Base-by-base conservation (phyloP, 1,284 basidiomycete genomes). In the Fomitopsis pinicola region DNA sequence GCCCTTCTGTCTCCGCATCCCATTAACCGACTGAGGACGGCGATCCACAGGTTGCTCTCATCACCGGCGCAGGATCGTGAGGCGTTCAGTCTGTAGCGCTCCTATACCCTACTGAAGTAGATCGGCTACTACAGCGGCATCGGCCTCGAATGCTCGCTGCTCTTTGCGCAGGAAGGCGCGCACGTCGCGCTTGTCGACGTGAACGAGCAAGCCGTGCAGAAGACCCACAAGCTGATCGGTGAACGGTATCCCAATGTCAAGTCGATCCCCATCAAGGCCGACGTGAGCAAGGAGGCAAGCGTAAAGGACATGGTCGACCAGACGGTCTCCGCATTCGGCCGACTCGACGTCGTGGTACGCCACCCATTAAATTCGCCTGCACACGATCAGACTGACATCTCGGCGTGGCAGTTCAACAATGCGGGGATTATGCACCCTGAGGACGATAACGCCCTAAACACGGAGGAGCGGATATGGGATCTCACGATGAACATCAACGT, bases 401-500 rank as follows among this genome's bases (percentile, higher is more conserved):
- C 54, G 48, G 5, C 33, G 33, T 46, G 53, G 30, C 63, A 92
- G 92, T 95, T 94, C 76, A 95, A 95, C 76, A 96, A 95, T 72
- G 94, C 94, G 57, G 90, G 92, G 17, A 96, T 98, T 72, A 98
- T 98, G 96, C 96, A 97, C 74, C 89, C 94, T 12, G 86, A 80
- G 26, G 96, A 98, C 72, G 95, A 97, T 73, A 90, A 95, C 72
- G 96, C 96, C 6, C 80, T 98, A 70, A 95, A 94, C 75, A 98
- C 96, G 15, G 94, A 97, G 69, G 96, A 98, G 76, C 87, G 83
- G 66, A 94, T 98, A 75, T 98, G 96, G 95, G 94, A 97, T 74
- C 80, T 95, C 61, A 95, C 93, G 5, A 94, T 96, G 88, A 82
- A 86, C 64, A 91, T 98, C 79, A 98, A 98, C 75, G 86, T 97